Conservation (phyloP, 306 rosid species). For the Calophaca sinica region DNA sequence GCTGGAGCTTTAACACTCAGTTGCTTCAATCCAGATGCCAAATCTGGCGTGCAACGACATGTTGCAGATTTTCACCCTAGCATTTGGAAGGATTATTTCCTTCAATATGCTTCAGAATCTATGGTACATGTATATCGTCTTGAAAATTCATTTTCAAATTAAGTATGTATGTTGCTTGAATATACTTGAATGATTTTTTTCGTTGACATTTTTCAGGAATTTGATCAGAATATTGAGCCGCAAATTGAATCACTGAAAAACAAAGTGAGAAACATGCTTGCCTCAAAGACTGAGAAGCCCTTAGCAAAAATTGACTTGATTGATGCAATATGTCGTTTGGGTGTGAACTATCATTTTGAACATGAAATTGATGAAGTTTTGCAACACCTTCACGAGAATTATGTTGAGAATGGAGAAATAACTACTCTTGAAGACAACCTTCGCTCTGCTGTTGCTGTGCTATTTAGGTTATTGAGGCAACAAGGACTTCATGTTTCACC, state of each 20-base stretch:
- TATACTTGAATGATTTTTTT: no score
- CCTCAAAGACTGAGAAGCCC: background rate
- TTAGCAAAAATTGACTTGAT: constrained; percentile 36
- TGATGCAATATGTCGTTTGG: constrained; percentile 60
- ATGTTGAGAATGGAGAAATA: background rate
- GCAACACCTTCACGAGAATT: background rate
- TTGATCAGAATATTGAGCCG: background rate
- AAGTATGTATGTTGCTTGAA: no score
- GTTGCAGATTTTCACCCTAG: constrained; percentile 20
- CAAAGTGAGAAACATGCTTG: constrained; percentile 49
- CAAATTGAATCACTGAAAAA: constrained; percentile 39
- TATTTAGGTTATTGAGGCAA: constrained; percentile 61
- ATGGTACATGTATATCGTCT: background rate
- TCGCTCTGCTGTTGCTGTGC: constrained; percentile 42
- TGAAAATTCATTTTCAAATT: no score
- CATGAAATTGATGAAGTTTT: constrained; percentile 45
- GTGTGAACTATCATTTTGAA: constrained; percentile 52
- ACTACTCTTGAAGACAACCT: constrained; percentile 34
- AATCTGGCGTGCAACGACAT: background rate
- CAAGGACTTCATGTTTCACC: constrained; percentile 47
- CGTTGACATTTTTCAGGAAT: constrained; percentile 33
- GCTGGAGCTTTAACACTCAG: background rate
- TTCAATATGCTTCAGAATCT: constrained; percentile 30
- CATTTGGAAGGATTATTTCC: constrained; percentile 18
- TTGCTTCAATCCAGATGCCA: background rate